phyloP scores from a whole-genome alignment of 208 protist genomes.

The Acanthamoeba sp. region DNA sequence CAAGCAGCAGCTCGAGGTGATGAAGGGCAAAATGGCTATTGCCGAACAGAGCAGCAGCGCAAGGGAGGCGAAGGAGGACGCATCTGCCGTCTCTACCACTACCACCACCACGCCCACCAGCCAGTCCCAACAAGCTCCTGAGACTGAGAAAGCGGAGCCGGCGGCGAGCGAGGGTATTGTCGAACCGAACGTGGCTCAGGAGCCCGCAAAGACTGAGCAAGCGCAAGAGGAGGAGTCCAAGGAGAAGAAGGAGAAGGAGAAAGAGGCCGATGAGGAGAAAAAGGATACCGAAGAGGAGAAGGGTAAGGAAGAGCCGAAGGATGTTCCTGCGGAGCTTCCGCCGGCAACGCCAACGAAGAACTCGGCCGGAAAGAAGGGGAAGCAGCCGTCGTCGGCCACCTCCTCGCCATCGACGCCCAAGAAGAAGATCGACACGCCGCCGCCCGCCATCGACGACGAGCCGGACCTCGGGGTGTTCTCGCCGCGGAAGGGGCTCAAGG shows the following conservation, averaged over 20 bases:
- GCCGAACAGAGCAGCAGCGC: not conserved
- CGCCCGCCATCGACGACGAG: not conserved
- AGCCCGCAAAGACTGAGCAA: not conserved
- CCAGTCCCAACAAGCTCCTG: not conserved
- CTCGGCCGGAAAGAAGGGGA: not conserved
- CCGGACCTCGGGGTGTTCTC: slow-evolving; percentile 4
- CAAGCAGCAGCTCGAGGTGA: not conserved
- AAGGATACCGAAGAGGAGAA: not conserved
- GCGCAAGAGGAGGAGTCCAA: not conserved
- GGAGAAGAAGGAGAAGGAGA: not conserved
- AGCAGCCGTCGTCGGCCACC: not conserved
- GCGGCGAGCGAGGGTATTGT: too few species aligned
- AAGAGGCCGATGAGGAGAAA: not conserved
- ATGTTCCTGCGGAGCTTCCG: too few species aligned
- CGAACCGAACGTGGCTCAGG: not conserved
- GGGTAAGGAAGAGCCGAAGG: not conserved
- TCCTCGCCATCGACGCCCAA: not conserved
- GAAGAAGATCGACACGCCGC: not conserved
- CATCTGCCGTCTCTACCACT: not conserved
- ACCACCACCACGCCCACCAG: not conserved
- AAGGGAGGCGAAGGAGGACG: not conserved
- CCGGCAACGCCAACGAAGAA: too few species aligned
- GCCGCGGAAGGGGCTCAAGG: not conserved
- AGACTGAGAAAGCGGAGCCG: too few species aligned
- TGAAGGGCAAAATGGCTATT: not conserved